These are phyloP conservation scores for Neurospora africana DNA, from an alignment of 495 filamentous ascomycete species.

Conservation along the genomic window DNA sequence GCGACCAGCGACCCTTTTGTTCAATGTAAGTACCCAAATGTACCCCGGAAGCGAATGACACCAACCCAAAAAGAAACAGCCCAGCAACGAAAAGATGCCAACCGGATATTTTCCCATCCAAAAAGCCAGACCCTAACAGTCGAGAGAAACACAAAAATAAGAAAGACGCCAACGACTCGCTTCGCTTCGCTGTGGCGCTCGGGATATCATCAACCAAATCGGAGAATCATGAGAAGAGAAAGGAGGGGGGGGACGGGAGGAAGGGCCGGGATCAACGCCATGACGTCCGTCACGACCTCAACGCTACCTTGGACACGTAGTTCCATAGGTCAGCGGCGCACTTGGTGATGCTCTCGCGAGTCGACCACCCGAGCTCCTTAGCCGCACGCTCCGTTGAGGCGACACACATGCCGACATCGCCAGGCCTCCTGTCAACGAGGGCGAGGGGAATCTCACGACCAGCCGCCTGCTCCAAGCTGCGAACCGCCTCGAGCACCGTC, in stretches of 20 bases:
- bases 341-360: slow-evolving; percentile 12
- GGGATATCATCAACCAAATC: not conserved
- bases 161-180: not conserved
- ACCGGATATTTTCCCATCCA: not conserved
- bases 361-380: slow-evolving; percentile 20
- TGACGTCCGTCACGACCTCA: not conserved
- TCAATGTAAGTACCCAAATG: not conserved
- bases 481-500: slow-evolving; percentile 42
- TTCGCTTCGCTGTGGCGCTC: not conserved
- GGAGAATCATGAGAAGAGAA: not conserved
- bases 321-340: slow-evolving; percentile 22
- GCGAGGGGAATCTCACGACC: slow-evolving; percentile 11
- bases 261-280: not conserved
- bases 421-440: slow-evolving; percentile 11
- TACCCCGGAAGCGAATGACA: not conserved
- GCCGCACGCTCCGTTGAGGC: slow-evolving; percentile 17
- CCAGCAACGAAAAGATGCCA: not conserved
- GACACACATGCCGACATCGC: slow-evolving; percentile 20
- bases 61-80: not conserved
- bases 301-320: slow-evolving; percentile 9
- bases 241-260: not conserved
- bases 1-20: not conserved
- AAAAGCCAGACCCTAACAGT: not conserved
- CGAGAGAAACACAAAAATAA: not conserved
- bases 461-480: slow-evolving; percentile 21